Conservation (phyloP, 352 stramenopile genomes). For the Blastocystis sp. region DNA sequence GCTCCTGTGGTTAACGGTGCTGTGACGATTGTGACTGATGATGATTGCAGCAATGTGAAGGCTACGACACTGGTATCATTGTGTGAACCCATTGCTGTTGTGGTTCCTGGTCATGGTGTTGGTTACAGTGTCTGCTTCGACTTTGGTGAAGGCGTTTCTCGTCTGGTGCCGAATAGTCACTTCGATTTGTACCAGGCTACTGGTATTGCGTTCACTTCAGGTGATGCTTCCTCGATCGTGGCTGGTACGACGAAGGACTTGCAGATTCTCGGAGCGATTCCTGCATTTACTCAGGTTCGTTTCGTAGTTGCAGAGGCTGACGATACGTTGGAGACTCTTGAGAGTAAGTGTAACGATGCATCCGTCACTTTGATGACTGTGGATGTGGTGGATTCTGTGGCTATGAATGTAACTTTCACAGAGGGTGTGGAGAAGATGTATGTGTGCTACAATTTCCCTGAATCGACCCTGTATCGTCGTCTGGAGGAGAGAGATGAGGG, state of each 20-base stretch:
- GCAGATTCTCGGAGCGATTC: slow-evolving; percentile 26
- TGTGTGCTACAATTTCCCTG: slow-evolving; percentile 44
- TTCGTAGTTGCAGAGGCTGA: slow-evolving; percentile 20
- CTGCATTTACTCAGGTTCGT: slow-evolving; percentile 17
- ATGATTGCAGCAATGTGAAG: slow-evolving; percentile 57
- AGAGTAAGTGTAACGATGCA: neutral
- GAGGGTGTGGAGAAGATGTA: slow-evolving; percentile 1
- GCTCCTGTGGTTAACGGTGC: slow-evolving; percentile 24
- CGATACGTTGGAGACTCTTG: neutral
- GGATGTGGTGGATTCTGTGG: slow-evolving; percentile 13
- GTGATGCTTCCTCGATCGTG: slow-evolving; percentile 30
- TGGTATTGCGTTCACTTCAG: slow-evolving; percentile 31
- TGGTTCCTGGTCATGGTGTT: slow-evolving; percentile 33
- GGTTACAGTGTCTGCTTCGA: slow-evolving; percentile 52
- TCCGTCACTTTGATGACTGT: neutral
- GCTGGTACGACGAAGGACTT: slow-evolving; percentile 30
- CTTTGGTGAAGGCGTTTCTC: slow-evolving; percentile 26
- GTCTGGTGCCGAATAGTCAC: slow-evolving; percentile 57
- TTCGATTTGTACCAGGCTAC: slow-evolving; percentile 55
- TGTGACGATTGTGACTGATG: slow-evolving; percentile 9
- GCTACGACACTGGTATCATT: slow-evolving; percentile 26
- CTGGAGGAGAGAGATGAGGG: neutral
- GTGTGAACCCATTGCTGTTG: slow-evolving; percentile 3
- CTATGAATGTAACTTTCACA: slow-evolving; percentile 44
- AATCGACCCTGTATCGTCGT: slow-evolving; percentile 3